phyloP scores from a whole-genome alignment of 345 rosid species.

The Eucalyptus tenuipes region DNA sequence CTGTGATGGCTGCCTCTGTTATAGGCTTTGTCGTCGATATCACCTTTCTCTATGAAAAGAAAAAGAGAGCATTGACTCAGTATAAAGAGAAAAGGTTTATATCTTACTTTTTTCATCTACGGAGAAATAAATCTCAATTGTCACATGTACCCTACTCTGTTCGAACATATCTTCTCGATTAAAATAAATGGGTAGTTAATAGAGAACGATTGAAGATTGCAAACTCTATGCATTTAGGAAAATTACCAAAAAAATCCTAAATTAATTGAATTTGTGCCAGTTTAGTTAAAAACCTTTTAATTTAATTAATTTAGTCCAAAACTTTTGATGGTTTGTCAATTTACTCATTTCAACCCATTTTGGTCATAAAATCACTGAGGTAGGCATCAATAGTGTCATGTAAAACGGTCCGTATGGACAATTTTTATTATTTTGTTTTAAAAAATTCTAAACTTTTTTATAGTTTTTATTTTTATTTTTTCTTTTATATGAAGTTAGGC shows the following conservation, averaged over 20 bases:
- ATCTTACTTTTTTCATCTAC: not conserved
- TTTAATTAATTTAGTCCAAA: not conserved
- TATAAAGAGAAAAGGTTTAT: not conserved
- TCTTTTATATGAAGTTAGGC: not conserved
- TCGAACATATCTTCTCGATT: not conserved
- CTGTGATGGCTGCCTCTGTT: not conserved
- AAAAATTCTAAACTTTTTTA: no score
- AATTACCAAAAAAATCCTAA: not conserved
- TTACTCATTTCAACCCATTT: no score
- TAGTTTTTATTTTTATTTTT: no score
- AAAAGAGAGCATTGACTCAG: not conserved
- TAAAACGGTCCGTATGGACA: no score
- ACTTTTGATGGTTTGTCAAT: not conserved
- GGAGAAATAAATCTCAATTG: not conserved
- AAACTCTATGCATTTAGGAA: not conserved
- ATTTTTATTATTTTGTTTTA: no score
- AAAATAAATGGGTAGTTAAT: not conserved
- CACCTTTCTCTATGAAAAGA: not conserved
- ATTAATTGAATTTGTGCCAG: not conserved
- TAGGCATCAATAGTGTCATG: not conserved
- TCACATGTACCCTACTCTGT: not conserved
- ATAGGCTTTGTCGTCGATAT: not conserved
- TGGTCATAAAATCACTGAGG: no score
- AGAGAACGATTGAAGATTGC: not conserved
- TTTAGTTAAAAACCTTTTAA: no score